Percentiles rank a stretch among this genome's conserved stretches.
Conservation (phyloP, 1,284 basidiomycete genomes). For the Polyporus tsugae region DNA sequence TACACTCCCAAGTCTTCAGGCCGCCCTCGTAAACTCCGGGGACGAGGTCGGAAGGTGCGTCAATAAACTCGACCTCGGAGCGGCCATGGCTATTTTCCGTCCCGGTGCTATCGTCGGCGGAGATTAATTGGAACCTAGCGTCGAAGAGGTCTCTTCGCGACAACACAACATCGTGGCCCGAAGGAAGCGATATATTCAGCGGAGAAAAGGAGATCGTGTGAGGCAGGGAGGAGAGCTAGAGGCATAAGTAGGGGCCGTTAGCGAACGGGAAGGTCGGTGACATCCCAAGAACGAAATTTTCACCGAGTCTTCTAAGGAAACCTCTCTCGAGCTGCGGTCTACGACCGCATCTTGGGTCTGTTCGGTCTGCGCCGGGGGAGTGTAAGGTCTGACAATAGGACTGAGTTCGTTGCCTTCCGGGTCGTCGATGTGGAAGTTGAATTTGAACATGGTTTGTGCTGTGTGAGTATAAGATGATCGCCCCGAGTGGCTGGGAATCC, state of each 20-base stretch:
- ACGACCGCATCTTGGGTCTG: not conserved
- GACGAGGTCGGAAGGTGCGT: constrained; percentile 89
- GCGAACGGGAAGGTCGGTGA: not conserved
- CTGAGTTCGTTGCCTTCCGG: constrained; percentile 37
- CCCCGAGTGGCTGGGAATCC: no score
- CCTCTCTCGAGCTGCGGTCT: constrained; percentile 42
- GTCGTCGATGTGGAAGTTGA: constrained; percentile 60
- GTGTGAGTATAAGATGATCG: no score
- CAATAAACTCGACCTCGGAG: constrained; percentile 65
- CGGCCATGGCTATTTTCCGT: constrained; percentile 29
- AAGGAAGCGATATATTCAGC: constrained; percentile 50
- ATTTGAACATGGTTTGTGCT: constrained; percentile 58
- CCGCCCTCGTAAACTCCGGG: constrained; percentile 96
- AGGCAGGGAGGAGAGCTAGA: constrained; percentile 63
- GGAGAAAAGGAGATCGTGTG: constrained; percentile 69
- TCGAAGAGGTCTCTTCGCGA: constrained; percentile 91
- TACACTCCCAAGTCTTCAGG: constrained; percentile 98
- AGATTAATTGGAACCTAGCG: constrained; percentile 90
- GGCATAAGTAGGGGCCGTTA: constrained; percentile 21
- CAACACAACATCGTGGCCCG: constrained; percentile 51
- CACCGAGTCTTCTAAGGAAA: constrained; percentile 47
- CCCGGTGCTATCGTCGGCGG: constrained; percentile 45
- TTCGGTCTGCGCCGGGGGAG: not conserved
- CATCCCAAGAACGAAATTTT: constrained; percentile 27
- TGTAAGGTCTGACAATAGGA: not conserved